phyloP scores from a whole-genome alignment of 2,329 filamentous ascomycete genomes.

The Ceratocystis alfenasii region DNA sequence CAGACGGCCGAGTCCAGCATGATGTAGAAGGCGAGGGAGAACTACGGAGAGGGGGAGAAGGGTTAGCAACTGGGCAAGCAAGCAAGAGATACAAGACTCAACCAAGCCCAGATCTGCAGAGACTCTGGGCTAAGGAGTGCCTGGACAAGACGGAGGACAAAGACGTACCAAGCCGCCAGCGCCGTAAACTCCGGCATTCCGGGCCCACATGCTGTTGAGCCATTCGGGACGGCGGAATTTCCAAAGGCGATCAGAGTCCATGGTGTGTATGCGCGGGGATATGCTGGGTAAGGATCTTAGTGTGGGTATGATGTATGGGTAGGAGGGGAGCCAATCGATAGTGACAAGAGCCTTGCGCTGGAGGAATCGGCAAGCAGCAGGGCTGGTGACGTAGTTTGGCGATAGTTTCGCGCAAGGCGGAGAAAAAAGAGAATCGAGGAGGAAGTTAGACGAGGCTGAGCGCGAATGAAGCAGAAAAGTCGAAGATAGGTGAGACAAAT shows the following conservation, averaged over 20 bases:
- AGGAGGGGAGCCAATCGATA: neutral
- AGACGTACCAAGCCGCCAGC: constrained; percentile 50
- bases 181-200: constrained; percentile 51
- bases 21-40: constrained; percentile 56
- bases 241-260: constrained; percentile 56
- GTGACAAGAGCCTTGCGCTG: neutral
- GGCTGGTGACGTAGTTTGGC: constrained; percentile 19
- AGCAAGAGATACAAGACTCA: neutral
- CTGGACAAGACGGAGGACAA: neutral
- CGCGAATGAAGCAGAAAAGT: neutral
- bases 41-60: constrained; percentile 33
- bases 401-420: constrained; percentile 6
- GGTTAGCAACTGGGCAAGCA: neutral
- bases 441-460: neutral
- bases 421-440: neutral
- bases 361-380: neutral
- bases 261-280: constrained; percentile 26
- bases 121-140: neutral
- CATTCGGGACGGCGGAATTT: constrained; percentile 56
- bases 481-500: neutral
- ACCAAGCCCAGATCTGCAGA: neutral
- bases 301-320: neutral
- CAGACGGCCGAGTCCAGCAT: constrained; percentile 57
- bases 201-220: constrained; percentile 52
- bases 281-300: no score